Percentiles rank a stretch among this genome's conserved stretches.
phyloP scores from a whole-genome alignment of 148 eudicot genomes.

The Euryodendron excelsum region DNA sequence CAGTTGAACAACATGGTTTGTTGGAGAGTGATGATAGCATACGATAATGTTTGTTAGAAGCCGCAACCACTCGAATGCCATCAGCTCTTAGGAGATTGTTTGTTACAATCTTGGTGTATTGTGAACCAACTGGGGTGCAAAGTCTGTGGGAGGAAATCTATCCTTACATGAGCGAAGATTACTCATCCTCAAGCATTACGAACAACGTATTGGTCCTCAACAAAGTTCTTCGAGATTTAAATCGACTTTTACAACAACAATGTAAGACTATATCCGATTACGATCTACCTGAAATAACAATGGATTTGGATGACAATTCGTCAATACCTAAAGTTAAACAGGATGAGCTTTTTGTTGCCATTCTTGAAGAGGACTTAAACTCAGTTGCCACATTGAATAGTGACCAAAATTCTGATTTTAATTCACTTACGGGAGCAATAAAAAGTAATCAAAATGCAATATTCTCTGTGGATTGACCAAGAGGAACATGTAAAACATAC shows the following conservation, averaged over 20 bases:
- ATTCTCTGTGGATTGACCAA: conserved; percentile 3
- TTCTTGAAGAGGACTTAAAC: too few relatives aligned
- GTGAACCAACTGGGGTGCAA: neutral
- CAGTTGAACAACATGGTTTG: too few relatives aligned
- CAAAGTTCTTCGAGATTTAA: neutral
- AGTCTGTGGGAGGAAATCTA: neutral
- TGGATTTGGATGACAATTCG: too few relatives aligned
- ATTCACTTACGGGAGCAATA: neutral
- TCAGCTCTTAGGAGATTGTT: neutral
- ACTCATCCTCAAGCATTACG: neutral
- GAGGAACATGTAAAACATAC: neutral
- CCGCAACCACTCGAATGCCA: too few relatives aligned
- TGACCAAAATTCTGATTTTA: neutral
- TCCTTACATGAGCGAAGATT: neutral
- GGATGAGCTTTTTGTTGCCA: too few relatives aligned
- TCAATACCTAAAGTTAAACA: too few relatives aligned
- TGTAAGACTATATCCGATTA: neutral
- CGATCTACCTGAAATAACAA: too few relatives aligned
- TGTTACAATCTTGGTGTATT: neutral
- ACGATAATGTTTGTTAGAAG: too few relatives aligned
- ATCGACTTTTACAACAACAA: neutral
- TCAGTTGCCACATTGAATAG: neutral
- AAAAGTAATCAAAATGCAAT: neutral
- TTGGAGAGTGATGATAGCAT: too few relatives aligned
- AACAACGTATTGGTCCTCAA: neutral